These are phyloP conservation scores for Prunus persica DNA, from an alignment of 306 rosid species.

Conservation along the genomic window Prunus_persica_NCBIv2 NC_034011.1:1925501-1926000, in stretches of 20 bases:
- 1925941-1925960: too few relatives aligned
- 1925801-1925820: not conserved
- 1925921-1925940: too few relatives aligned
- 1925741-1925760: conserved; percentile 9
- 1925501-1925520: too few relatives aligned
- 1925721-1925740: conserved; percentile 52
- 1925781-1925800: not conserved
- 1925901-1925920: conserved; percentile 41
- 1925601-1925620: conserved; percentile 54
- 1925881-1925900: conserved; percentile 36
- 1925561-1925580: conserved; percentile 30
- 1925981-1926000: too few relatives aligned
- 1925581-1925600: conserved; percentile 70
- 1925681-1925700: conserved; percentile 75
- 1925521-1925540: too few relatives aligned
- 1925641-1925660: conserved; percentile 16
- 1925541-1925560: not conserved
- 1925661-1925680: conserved; percentile 42
- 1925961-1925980: too few relatives aligned
- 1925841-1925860: conserved; percentile 51
- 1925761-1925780: not conserved
- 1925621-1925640: conserved; percentile 57
- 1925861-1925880: conserved; percentile 85
- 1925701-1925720: conserved; percentile 55
- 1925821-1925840: conserved; percentile 10